phyloP scores from a whole-genome alignment of 2,329 filamentous ascomycete species.

The Keithomyces neogunnii region DNA sequence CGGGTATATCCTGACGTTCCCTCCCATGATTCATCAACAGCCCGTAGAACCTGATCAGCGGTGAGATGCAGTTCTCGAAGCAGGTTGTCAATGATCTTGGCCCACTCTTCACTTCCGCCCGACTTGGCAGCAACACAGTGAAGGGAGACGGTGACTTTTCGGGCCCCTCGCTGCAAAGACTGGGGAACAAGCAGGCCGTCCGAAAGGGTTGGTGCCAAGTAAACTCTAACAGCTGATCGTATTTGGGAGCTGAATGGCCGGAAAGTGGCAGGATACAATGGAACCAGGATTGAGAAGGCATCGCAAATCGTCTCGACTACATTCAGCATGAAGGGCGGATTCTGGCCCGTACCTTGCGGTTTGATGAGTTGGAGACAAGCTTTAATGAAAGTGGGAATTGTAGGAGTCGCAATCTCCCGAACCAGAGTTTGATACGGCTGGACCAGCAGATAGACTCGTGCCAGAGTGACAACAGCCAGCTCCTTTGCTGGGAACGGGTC shows the following conservation, averaged over 20 bases:
- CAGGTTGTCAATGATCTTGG: conserved; percentile 51
- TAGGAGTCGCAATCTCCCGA: conserved; percentile 81
- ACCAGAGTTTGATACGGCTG: conserved; percentile 76
- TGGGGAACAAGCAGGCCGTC: conserved; percentile 39
- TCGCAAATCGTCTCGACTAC: conserved; percentile 62
- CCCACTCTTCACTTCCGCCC: conserved; percentile 70
- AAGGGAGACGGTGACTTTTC: conserved; percentile 59
- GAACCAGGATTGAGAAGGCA: conserved; percentile 62
- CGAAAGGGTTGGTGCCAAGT: conserved; percentile 56
- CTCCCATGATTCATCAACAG: conserved; percentile 75
- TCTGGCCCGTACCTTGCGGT: conserved; percentile 23
- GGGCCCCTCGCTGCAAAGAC: conserved; percentile 48
- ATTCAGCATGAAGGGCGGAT: conserved; percentile 27
- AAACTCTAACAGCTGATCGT: conserved; percentile 46
- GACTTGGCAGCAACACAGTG: conserved; percentile 78
- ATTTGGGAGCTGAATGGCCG: conserved; percentile 67
- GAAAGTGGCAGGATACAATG: conserved; percentile 76
- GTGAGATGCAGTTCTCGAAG: conserved; percentile 61
- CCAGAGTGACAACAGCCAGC: conserved; percentile 66
- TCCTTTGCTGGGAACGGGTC: conserved; percentile 70
- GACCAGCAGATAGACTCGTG: conserved; percentile 75
- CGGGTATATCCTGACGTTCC: conserved; percentile 45
- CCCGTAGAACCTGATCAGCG: conserved; percentile 69
- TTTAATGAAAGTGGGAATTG: conserved; percentile 64
- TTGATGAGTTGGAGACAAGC: conserved; percentile 62